A percentile compares a stretch with the other conserved stretches of the same genome.
Evolutionary conservation across 768 basidiomycete species (phyloP).

Genomic region (Hygrophoropsis aurantiaca): DNA sequence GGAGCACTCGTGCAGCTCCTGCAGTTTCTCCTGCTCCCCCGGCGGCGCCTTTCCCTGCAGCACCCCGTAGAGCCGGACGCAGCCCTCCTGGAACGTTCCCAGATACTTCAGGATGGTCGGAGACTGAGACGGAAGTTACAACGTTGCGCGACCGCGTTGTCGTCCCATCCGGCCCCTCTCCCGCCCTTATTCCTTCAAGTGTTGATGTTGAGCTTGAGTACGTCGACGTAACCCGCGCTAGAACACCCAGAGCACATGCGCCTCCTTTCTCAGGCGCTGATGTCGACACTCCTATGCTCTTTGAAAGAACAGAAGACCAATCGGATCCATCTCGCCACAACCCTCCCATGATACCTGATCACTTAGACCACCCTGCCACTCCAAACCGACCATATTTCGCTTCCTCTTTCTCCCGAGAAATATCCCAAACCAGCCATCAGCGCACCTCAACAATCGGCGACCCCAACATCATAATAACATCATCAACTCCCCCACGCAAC

Average conservation of each 20-base stretch:
- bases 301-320: conserved; percentile 5
- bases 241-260: neutral
- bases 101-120: conserved; percentile 29
- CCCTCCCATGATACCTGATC: conserved; percentile 23
- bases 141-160: conserved; percentile 12
- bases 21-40: conserved; percentile 21
- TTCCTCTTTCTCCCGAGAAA: conserved; percentile 2
- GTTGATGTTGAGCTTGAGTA: conserved; percentile 12
- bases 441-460: neutral
- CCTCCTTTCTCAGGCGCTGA: neutral
- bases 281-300: conserved; percentile 1
- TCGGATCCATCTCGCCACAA: conserved; percentile 14
- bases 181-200: conserved; percentile 24
- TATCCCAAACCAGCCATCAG: conserved; percentile 1
- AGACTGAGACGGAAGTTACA: conserved; percentile 27
- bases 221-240: conserved; percentile 11
- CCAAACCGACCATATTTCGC: conserved; percentile 5
- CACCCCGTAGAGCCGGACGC: conserved; percentile 20
- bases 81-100: conserved; percentile 29
- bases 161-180: conserved; percentile 19
- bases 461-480: neutral
- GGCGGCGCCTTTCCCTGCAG: conserved; percentile 12
- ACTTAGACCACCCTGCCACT: conserved; percentile 26
- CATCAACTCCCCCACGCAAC: conserved; percentile 9
- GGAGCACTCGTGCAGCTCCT: conserved; percentile 29